These are phyloP conservation scores for Helichrysum umbraculigerum DNA, from an alignment of 129 eudicot species.

Conservation along the genomic window DNA sequence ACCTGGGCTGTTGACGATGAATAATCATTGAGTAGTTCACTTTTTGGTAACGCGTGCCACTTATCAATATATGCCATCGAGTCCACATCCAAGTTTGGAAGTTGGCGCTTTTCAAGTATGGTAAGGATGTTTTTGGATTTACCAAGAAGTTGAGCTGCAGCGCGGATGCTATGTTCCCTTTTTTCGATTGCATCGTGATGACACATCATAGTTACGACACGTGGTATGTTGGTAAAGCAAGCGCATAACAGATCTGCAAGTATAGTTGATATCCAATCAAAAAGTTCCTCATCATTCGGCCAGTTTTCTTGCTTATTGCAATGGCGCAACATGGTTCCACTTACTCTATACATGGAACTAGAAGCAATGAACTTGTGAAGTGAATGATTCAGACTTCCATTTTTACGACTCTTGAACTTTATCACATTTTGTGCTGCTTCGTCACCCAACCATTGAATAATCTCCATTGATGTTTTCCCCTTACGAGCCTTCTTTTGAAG, in stretches of 20 bases:
- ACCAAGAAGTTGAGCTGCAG: constrained; percentile 11
- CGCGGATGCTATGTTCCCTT: constrained; percentile 31
- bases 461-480: not conserved
- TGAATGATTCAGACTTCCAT: not conserved
- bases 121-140: not conserved
- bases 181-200: constrained; percentile 29
- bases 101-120: constrained; percentile 19
- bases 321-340: not conserved
- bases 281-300: not conserved
- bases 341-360: not conserved
- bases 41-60: constrained; percentile 27
- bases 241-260: not conserved
- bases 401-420: not conserved
- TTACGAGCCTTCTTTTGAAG: not conserved
- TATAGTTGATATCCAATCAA: not conserved
- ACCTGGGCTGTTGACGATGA: not conserved
- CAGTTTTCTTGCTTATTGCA: not conserved
- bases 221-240: constrained; percentile 6
- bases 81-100: constrained; percentile 3
- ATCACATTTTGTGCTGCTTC: not conserved
- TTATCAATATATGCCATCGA: constrained; percentile 33
- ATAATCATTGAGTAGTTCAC: not conserved
- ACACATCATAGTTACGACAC: constrained; percentile 33
- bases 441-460: not conserved
- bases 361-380: not conserved